Evolutionary conservation across 768 basidiomycete genomes (phyloP).

Genomic region (Rhizopogon rudus): DNA sequence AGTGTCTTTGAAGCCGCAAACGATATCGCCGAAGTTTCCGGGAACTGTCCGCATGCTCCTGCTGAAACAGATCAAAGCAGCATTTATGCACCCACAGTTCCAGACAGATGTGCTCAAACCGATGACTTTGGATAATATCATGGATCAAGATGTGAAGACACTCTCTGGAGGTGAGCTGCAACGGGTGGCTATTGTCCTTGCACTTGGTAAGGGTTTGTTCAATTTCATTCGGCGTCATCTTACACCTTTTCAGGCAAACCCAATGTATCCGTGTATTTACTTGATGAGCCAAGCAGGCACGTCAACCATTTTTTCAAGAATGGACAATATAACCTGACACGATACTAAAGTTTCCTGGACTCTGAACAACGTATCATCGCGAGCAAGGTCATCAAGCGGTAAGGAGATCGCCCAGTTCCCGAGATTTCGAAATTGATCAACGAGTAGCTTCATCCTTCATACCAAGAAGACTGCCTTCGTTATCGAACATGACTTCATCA

Average conservation of each 20-base stretch:
- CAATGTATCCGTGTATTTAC: constrained; percentile 83
- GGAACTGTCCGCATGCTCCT: constrained; percentile 95
- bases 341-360: constrained; percentile 75
- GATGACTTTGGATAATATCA: constrained; percentile 89
- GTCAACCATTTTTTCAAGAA: constrained; percentile 14
- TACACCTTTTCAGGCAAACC: constrained; percentile 50
- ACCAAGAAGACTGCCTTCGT: constrained; percentile 98
- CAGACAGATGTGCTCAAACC: constrained; percentile 97
- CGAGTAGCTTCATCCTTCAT: constrained; percentile 80
- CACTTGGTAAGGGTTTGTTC: constrained; percentile 53
- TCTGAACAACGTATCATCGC: constrained; percentile 99
- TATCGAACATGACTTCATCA: constrained; percentile 99
- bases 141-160: constrained; percentile 98
- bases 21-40: constrained; percentile 96
- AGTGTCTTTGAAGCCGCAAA: constrained; percentile 98
- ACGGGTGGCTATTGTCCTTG: constrained; percentile 93
- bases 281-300: constrained; percentile 89
- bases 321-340: neutral
- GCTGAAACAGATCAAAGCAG: constrained; percentile 88
- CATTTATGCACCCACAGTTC: constrained; percentile 99
- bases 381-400: constrained; percentile 97
- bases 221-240: neutral
- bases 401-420: constrained; percentile 10
- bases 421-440: constrained; percentile 1
- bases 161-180: constrained; percentile 98